phyloP scores from a whole-genome alignment of 495 filamentous ascomycete genomes.

The Trichoderma reesei region DNA sequence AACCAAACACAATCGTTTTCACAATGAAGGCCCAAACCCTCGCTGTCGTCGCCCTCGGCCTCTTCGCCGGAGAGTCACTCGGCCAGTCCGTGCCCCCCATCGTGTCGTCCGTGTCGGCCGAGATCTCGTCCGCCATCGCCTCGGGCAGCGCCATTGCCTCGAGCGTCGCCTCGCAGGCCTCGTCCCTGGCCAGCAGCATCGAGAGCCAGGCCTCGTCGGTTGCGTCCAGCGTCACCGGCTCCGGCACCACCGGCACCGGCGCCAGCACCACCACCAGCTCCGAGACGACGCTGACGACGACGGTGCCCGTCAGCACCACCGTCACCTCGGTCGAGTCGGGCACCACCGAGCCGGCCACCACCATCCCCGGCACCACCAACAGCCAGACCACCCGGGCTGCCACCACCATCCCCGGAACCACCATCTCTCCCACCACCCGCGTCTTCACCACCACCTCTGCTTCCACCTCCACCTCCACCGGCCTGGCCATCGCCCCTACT shows the following conservation, averaged over 20 bases:
- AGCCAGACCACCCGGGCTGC: background rate
- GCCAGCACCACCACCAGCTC: background rate
- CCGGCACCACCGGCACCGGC: background rate
- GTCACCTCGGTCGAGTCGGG: background rate
- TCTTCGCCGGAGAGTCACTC: background rate
- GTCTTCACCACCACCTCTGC: background rate
- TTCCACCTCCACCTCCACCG: background rate
- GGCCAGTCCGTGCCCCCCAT: background rate
- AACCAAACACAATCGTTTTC: background rate
- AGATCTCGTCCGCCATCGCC: background rate
- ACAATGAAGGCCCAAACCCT: background rate
- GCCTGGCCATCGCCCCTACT: background rate
- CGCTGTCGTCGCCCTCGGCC: background rate
- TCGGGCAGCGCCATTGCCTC: background rate
- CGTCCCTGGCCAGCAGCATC: slow-evolving; percentile 25
- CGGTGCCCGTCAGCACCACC: background rate
- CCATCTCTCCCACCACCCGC: background rate
- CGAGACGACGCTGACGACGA: background rate
- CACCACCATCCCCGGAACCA: background rate
- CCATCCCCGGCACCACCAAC: slow-evolving; percentile 3
- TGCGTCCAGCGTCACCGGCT: slow-evolving; percentile 5
- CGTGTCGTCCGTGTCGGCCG: background rate
- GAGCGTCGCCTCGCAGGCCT: background rate
- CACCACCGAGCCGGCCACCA: background rate
- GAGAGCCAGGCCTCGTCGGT: slow-evolving; percentile 21